These are phyloP conservation scores for Phtheirospermum japonicum DNA, from an alignment of 257 asterid genomes.

Conservation along the genomic window DNA sequence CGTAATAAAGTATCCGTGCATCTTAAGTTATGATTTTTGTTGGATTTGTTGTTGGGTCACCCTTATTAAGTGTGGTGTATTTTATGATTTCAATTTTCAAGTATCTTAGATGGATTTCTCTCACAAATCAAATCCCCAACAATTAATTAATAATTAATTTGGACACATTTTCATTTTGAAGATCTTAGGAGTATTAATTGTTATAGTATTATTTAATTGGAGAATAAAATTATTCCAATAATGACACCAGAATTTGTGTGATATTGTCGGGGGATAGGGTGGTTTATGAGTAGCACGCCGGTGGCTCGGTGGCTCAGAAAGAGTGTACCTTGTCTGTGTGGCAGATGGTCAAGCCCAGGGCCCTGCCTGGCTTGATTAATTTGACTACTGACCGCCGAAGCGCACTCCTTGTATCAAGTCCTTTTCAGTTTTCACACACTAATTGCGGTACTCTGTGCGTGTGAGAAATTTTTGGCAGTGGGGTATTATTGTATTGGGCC, in stretches of 20 bases:
- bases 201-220: not conserved
- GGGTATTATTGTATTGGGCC: not conserved
- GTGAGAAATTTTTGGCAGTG: not conserved
- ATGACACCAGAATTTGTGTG: not conserved
- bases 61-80: too few relatives aligned
- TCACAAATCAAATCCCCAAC: not conserved
- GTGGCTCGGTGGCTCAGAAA: not conserved
- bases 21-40: too few relatives aligned
- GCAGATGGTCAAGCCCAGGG: constrained; percentile 13
- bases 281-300: constrained; percentile 32
- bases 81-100: too few relatives aligned
- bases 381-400: not conserved
- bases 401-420: constrained; percentile 28
- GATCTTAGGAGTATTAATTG: too few relatives aligned
- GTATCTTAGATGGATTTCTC: not conserved
- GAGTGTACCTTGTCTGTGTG: not conserved
- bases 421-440: constrained; percentile 28
- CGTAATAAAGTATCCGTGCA: too few relatives aligned
- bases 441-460: not conserved
- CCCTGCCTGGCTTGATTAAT: not conserved
- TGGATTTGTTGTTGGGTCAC: too few relatives aligned
- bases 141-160: too few relatives aligned
- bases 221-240: not conserved
- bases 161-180: not conserved
- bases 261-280: constrained; percentile 27